Evolutionary conservation across 352 stramenopile genomes (phyloP), one percentile per base, ranked within the genome.

Genomic region (Globisporangium cystogenes): DNA sequence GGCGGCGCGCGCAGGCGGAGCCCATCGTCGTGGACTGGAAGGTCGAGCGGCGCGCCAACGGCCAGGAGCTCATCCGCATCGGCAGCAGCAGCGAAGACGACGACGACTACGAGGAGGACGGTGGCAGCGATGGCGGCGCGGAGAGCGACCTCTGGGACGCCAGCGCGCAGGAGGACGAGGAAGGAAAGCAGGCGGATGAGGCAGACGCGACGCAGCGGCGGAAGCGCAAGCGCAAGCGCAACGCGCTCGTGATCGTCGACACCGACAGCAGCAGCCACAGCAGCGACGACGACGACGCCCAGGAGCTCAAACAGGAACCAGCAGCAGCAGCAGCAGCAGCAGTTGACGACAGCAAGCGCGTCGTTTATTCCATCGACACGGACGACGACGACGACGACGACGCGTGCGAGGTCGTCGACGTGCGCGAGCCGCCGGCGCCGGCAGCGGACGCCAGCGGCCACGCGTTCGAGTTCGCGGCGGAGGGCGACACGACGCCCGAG

Each of bases 11-110:
- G 20, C 70, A 96, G 44, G 76, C 96, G 58, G 62, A 80, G 39
- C 72, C 88, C 58, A 67, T 98, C 36, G 54, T 75, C 36, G 82
- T 93, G 52, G 85, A 50, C 53, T 90, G 87, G 86, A 67, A 67
- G 65, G 71, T 81, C 63, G 72, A 59, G 53, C 80, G 68, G 43
- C 54, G 62, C 50, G 64, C 51, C 39, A 69, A 79, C 64, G 76
- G 76, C 10, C 74, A 73, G 36, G 65, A 84, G 12, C 78, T 76
- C 55, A 80, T 86, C 53, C 79, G 65, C 35, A 73, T 86, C 51
- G 70, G 67, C 54, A 73, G 70, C 61, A 29, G 44, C 12, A 57
- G 65, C 21, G 70, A 64, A 51, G 68, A 67, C 55, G 55, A 71
- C 6, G 67, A 66, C 49, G 62, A 71, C 4, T 55, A 48, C 35